phyloP scores from a whole-genome alignment of 225 moss, liverwort and hornwort species.

The Thuidium tamariscinum region DNA sequence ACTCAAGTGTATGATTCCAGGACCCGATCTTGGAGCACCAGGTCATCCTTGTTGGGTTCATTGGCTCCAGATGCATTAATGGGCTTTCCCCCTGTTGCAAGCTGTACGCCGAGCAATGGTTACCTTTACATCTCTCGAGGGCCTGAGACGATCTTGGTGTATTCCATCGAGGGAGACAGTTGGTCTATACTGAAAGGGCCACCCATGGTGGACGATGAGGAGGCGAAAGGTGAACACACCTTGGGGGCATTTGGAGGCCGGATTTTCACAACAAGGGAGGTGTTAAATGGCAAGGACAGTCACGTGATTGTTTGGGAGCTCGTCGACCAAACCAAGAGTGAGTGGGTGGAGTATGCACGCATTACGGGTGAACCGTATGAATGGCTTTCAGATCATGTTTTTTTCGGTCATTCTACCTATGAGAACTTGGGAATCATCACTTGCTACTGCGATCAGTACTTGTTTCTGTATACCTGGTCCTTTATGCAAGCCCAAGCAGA shows the following conservation, averaged over 20 bases:
- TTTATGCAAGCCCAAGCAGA: background rate
- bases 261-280: background rate
- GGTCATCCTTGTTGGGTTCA: background rate
- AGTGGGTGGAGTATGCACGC: background rate
- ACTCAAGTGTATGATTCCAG: background rate
- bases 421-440: background rate
- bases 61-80: background rate
- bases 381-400: background rate
- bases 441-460: background rate
- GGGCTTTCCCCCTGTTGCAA: too few species aligned
- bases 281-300: fast-evolving
- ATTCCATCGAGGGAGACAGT: background rate
- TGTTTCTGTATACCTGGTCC: background rate
- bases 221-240: background rate
- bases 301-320: background rate
- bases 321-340: background rate
- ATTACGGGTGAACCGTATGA: background rate
- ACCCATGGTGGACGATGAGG: background rate
- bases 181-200: background rate
- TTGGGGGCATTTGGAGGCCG: background rate
- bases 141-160: background rate
- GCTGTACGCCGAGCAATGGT: background rate
- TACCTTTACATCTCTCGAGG: background rate
- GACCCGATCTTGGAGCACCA: background rate
- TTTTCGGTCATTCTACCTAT: background rate